These are phyloP conservation scores for Fusarium incarnatum DNA, from an alignment of 2,329 filamentous ascomycete species.

Conservation along the genomic window DNA sequence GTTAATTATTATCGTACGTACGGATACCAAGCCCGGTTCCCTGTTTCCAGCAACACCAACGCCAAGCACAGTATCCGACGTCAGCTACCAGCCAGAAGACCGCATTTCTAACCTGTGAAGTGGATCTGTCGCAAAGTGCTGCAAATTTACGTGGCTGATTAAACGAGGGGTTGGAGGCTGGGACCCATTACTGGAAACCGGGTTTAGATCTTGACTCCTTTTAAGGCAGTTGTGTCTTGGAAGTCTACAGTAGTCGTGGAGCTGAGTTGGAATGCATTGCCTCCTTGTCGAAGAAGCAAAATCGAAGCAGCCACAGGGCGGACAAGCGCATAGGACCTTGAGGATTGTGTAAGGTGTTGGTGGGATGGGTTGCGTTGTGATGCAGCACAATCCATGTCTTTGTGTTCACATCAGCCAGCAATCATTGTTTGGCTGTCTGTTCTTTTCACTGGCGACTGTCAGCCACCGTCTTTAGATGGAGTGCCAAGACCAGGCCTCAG, in stretches of 20 bases:
- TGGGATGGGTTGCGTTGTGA: conserved; percentile 37
- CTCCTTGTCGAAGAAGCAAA: conserved; percentile 25
- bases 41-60: conserved; percentile 34
- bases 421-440: conserved; percentile 1
- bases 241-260: neutral
- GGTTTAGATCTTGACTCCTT: conserved; percentile 26
- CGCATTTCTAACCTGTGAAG: conserved; percentile 24
- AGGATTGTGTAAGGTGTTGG: conserved; percentile 19
- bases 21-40: conserved; percentile 22
- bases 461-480: conserved; percentile 19
- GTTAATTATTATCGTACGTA: neutral
- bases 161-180: conserved; percentile 44
- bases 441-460: neutral
- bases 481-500: conserved; percentile 27
- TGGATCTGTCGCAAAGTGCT: conserved; percentile 28
- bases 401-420: conserved; percentile 25
- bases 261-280: conserved; percentile 8
- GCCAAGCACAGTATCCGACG: conserved; percentile 34
- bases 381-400: conserved; percentile 38
- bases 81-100: conserved; percentile 27
- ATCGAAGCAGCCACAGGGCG: conserved; percentile 28
- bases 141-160: conserved; percentile 46
- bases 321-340: conserved; percentile 13
- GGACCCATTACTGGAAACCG: conserved; percentile 18
- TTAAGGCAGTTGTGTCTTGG: conserved; percentile 18